A percentile compares a stretch with the other conserved stretches of the same genome.
These are phyloP conservation scores for Colletotrichum liaoningense DNA, from an alignment of 2,329 filamentous ascomycete species.

Conservation along the genomic window DNA sequence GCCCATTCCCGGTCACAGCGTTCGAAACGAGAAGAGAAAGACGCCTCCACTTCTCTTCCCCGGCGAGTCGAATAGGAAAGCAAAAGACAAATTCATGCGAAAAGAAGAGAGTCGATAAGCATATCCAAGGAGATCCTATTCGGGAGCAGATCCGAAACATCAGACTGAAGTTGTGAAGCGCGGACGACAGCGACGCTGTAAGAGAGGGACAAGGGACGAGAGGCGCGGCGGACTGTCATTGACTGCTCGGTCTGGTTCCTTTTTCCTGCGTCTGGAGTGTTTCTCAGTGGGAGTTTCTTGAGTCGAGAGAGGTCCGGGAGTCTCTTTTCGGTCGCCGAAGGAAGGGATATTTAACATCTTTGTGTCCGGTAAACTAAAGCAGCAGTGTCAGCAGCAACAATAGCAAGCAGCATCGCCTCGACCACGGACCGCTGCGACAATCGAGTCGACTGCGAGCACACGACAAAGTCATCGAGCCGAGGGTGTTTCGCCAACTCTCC, in stretches of 20 bases:
- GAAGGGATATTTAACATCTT: neutral
- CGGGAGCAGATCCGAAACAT: conserved; percentile 31
- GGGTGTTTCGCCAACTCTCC: neutral
- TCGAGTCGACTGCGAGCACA: neutral
- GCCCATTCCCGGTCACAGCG: neutral
- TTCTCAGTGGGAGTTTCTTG: neutral
- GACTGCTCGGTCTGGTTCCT: neutral
- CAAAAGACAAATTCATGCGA: neutral
- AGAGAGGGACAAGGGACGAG: conserved; percentile 28
- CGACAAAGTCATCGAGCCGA: neutral
- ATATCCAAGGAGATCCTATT: conserved; percentile 8
- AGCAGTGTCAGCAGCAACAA: neutral
- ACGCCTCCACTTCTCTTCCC: neutral
- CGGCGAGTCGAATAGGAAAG: neutral
- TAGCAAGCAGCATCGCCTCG: neutral
- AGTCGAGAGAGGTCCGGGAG: neutral
- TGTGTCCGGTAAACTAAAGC: neutral
- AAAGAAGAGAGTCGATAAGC: conserved; percentile 12
- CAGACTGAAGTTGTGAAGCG: conserved; percentile 15
- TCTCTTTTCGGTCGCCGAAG: neutral
- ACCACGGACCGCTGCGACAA: neutral
- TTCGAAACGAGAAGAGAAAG: conserved; percentile 7
- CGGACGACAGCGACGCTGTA: conserved; percentile 10
- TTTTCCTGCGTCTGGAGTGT: neutral
- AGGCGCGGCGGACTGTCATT: conserved; percentile 24